These are phyloP conservation scores for Termitomyces sp. DNA, from an alignment of 768 basidiomycete genomes.

Conservation along the genomic window DNA sequence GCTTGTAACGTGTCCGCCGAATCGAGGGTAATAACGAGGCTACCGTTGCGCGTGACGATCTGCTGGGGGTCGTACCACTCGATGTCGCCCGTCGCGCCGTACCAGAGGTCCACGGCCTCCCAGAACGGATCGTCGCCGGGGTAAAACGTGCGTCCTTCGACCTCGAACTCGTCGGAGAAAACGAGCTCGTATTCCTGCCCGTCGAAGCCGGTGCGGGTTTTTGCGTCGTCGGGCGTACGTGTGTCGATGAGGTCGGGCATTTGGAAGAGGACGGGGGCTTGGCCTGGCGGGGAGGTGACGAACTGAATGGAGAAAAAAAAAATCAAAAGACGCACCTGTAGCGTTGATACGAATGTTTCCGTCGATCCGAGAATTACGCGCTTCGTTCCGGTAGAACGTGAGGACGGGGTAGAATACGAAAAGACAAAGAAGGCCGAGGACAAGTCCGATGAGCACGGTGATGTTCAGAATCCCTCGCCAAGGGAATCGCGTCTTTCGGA, in stretches of 20 bases:
- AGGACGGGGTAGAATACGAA: slow-evolving; percentile 83
- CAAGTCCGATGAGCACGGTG: slow-evolving; percentile 58
- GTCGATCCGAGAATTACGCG: slow-evolving; percentile 42
- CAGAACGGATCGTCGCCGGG: slow-evolving; percentile 63
- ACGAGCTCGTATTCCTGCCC: slow-evolving; percentile 63
- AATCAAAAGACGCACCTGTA: slow-evolving; percentile 26
- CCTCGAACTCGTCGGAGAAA: slow-evolving; percentile 70
- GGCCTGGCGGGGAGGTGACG: slow-evolving; percentile 40
- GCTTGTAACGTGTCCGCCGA: slow-evolving; percentile 25
- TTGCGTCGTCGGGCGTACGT: slow-evolving; percentile 60
- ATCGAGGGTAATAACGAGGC: slow-evolving; percentile 69
- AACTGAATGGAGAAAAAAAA: background rate
- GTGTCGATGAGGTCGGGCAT: slow-evolving; percentile 66
- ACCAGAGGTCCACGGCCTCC: slow-evolving; percentile 74
- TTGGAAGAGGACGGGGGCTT: slow-evolving; percentile 54
- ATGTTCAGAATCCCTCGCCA: slow-evolving; percentile 62
- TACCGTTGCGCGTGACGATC: slow-evolving; percentile 62
- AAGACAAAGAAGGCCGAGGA: slow-evolving; percentile 58
- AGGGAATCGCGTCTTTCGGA: slow-evolving; percentile 30
- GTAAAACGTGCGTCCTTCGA: slow-evolving; percentile 42
- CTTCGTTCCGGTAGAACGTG: slow-evolving; percentile 39
- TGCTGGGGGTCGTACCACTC: slow-evolving; percentile 77
- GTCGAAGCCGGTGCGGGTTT: slow-evolving; percentile 67
- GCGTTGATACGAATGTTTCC: slow-evolving; percentile 65
- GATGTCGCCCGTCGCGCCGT: slow-evolving; percentile 62